These are phyloP conservation scores for Chytriomyces sp. DNA, from an alignment of 192 early-diverging fungal species.

Conservation along the genomic window DNA sequence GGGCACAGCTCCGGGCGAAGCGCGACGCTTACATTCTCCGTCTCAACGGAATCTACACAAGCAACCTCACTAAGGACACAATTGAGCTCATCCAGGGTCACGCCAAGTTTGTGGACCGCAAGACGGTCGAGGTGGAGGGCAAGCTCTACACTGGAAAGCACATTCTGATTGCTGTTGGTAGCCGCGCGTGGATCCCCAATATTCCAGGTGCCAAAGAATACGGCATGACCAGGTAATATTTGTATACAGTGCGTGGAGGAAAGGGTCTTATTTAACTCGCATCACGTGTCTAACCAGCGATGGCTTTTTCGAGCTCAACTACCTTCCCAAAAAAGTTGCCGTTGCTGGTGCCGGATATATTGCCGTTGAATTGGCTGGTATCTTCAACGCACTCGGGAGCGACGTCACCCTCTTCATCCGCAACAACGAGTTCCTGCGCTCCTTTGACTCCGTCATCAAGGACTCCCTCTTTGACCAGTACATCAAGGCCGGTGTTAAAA, in stretches of 20 bases:
- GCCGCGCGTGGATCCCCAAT: slow-evolving; percentile 65
- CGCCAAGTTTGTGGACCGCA: slow-evolving; percentile 78
- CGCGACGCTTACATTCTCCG: slow-evolving; percentile 96
- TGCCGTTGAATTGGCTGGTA: slow-evolving; percentile 92
- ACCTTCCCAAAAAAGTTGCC: slow-evolving; percentile 79
- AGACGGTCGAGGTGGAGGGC: slow-evolving; percentile 68
- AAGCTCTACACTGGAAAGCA: slow-evolving; percentile 62
- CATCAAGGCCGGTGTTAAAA: slow-evolving; percentile 75
- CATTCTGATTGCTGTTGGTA: slow-evolving; percentile 89
- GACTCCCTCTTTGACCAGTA: slow-evolving; percentile 49
- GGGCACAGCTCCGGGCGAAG: slow-evolving; percentile 82
- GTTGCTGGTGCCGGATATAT: slow-evolving; percentile 80
- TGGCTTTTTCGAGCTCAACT: slow-evolving; percentile 92
- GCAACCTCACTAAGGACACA: slow-evolving; percentile 82
- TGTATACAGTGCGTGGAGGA: too few relatives aligned
- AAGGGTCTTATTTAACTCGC: too few relatives aligned
- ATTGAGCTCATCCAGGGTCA: slow-evolving; percentile 83
- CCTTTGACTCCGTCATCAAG: slow-evolving; percentile 83
- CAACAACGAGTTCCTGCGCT: slow-evolving; percentile 78
- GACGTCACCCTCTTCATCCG: slow-evolving; percentile 86
- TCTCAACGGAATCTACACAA: slow-evolving; percentile 95
- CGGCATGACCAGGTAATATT: too few relatives aligned
- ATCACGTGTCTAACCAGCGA: too few relatives aligned
- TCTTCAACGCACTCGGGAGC: slow-evolving; percentile 87
- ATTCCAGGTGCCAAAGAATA: slow-evolving; percentile 76